Conservation (phyloP, 345 rosid species). For the Brassica rapa region DNA sequence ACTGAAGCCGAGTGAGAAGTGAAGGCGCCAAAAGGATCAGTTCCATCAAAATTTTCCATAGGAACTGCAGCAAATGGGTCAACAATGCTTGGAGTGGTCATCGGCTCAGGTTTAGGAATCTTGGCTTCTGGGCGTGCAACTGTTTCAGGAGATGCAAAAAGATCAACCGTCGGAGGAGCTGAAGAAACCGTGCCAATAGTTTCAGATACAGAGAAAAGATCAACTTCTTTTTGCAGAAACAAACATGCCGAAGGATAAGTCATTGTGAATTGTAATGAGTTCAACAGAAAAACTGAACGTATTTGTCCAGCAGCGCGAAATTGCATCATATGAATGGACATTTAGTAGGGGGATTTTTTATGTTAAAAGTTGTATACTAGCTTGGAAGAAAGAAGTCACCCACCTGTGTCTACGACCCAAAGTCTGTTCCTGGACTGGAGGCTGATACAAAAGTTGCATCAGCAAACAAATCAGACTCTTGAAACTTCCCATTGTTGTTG, state of each 20-base stretch:
- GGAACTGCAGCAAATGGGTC: constrained; percentile 93
- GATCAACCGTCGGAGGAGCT: constrained; percentile 60
- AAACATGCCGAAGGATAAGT: constrained; percentile 14
- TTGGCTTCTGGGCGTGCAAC: constrained; percentile 58
- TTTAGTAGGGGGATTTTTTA: neutral
- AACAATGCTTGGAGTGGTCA: constrained; percentile 42
- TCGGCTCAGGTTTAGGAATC: constrained; percentile 43
- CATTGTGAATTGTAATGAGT: neutral
- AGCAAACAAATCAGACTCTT: constrained; percentile 85
- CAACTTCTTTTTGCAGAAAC: constrained; percentile 40
- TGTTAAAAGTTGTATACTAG: neutral
- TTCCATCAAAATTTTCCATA: constrained; percentile 73
- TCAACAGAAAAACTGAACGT: too few species aligned
- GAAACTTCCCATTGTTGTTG: constrained; percentile 41
- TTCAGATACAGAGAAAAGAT: constrained; percentile 40
- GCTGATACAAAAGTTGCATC: constrained; percentile 96
- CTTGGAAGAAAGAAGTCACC: constrained; percentile 19
- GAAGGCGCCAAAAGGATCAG: constrained; percentile 83
- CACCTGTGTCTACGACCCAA: constrained; percentile 60
- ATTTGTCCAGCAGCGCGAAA: neutral
- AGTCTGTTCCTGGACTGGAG: constrained; percentile 50
- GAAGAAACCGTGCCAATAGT: constrained; percentile 45
- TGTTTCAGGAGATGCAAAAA: constrained; percentile 58
- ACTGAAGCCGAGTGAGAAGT: constrained; percentile 58
- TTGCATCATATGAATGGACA: constrained; percentile 26